Conservation (phyloP, 805 yeast genomes). For the Cyberlindnera euphorbiiphila region DNA sequence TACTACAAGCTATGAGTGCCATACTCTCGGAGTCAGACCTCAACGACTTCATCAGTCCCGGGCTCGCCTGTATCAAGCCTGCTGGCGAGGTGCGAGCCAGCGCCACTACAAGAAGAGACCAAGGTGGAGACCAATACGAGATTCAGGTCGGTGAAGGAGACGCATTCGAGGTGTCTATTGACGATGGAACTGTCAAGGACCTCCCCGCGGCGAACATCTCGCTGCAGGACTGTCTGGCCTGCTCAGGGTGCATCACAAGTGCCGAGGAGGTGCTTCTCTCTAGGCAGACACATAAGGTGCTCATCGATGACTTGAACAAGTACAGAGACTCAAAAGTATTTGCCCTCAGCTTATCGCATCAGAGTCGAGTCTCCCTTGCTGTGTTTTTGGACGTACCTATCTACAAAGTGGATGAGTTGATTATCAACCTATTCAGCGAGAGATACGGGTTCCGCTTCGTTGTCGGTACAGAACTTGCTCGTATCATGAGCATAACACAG, state of each 20-base stretch:
- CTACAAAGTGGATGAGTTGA: conserved; percentile 54
- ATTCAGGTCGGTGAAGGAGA: conserved; percentile 56
- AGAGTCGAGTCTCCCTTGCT: conserved; percentile 78
- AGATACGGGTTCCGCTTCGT: conserved; percentile 66
- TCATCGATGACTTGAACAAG: conserved; percentile 53
- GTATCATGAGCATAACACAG: conserved; percentile 58
- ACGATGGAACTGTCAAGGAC: conserved; percentile 40
- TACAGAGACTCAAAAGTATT: conserved; percentile 38
- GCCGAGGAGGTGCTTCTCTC: conserved; percentile 94
- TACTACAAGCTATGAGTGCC: conserved; percentile 62
- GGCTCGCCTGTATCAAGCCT: conserved; percentile 92
- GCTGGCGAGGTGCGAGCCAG: conserved; percentile 42
- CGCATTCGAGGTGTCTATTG: conserved; percentile 65
- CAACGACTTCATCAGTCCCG: conserved; percentile 92
- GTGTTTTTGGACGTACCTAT: conserved; percentile 54
- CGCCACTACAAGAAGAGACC: conserved; percentile 15
- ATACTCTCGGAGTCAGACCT: conserved; percentile 83
- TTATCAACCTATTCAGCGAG: conserved; percentile 54
- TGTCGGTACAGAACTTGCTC: conserved; percentile 82
- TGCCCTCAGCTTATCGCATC: conserved; percentile 82
- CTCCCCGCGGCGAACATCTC: conserved; percentile 83
- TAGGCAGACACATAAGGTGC: conserved; percentile 81
- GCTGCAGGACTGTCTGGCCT: conserved; percentile 89
- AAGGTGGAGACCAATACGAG: conserved; percentile 37
- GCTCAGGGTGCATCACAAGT: conserved; percentile 95